Evolutionary conservation across 768 basidiomycete genomes (phyloP).

Genomic region (Collybia mongolica): DNA sequence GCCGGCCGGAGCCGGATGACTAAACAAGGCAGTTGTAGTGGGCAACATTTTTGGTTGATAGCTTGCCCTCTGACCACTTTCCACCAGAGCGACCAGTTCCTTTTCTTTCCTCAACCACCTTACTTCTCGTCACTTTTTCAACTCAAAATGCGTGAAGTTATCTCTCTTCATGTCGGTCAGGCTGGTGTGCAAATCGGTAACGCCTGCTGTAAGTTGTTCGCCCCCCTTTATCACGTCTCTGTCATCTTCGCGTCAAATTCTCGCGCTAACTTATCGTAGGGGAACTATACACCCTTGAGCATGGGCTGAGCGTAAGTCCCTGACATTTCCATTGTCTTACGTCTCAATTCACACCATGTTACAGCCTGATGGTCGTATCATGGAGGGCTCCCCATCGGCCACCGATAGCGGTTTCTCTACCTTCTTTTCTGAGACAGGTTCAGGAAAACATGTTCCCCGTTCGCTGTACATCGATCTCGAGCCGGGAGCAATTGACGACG

Average conservation of each 20-base stretch:
- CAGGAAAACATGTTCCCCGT: conserved; percentile 96
- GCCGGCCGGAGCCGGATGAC: conserved; percentile 17
- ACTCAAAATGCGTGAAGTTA: conserved; percentile 87
- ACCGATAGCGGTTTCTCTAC: conserved; percentile 95
- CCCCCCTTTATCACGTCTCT: conserved; percentile 16
- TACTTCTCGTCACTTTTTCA: conserved; percentile 10
- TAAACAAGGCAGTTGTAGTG: conserved; percentile 20
- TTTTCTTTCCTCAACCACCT: conserved; percentile 15
- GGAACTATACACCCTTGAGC: conserved; percentile 99
- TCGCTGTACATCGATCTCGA: conserved; percentile 97
- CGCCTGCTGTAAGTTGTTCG: conserved; percentile 86
- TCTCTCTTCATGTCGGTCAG: conserved; percentile 98
- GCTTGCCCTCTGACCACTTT: conserved; percentile 33
- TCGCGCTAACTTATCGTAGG: conserved; percentile 55
- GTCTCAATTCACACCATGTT: conserved; percentile 13
- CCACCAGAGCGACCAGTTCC: conserved; percentile 14
- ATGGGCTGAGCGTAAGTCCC: conserved; percentile 87
- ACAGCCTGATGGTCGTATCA: conserved; percentile 92
- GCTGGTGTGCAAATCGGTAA: conserved; percentile 98
- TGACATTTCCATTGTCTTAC: conserved; percentile 10
- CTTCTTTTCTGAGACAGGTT: conserved; percentile 97
- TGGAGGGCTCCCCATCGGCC: conserved; percentile 70
- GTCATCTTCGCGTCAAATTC: conserved; percentile 29
- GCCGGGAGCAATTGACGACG: conserved; percentile 97
- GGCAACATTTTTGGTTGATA: conserved; percentile 23